Percentiles rank a stretch among this genome's conserved stretches.
Evolutionary conservation across 2,329 filamentous ascomycete genomes (phyloP).

Genomic region (Arthrobotrys entomopaga): DNA sequence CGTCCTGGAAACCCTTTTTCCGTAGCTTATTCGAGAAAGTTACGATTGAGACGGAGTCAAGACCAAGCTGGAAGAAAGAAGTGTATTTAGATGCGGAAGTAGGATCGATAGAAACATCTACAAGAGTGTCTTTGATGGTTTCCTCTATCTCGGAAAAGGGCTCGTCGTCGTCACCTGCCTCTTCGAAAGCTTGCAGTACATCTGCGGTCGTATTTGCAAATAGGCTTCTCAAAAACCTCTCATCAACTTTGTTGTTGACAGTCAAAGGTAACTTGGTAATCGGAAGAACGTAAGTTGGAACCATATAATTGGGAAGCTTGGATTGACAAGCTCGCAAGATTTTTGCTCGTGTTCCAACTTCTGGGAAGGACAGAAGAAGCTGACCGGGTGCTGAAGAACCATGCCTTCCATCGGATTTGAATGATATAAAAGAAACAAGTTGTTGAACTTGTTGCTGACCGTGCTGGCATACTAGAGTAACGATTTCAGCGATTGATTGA

Average conservation of each 20-base stretch:
- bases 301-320: constrained; percentile 84
- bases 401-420: constrained; percentile 54
- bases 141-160: constrained; percentile 60
- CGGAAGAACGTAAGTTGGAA: constrained; percentile 83
- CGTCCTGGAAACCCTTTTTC: constrained; percentile 69
- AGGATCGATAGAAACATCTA: constrained; percentile 66
- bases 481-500: constrained; percentile 72
- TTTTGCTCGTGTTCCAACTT: constrained; percentile 56
- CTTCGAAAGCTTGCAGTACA: constrained; percentile 69
- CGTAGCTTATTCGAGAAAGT: constrained; percentile 74
- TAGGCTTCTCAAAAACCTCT: constrained; percentile 73
- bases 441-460: constrained; percentile 79
- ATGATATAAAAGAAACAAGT: constrained; percentile 78
- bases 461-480: constrained; percentile 79
- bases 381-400: constrained; percentile 18
- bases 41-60: constrained; percentile 88
- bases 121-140: constrained; percentile 68
- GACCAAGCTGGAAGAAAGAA: constrained; percentile 82
- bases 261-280: constrained; percentile 80
- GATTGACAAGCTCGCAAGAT: constrained; percentile 71
- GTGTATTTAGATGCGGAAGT: constrained; percentile 65
- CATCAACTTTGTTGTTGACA: constrained; percentile 88
- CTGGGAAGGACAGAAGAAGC: constrained; percentile 36
- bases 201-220: constrained; percentile 72
- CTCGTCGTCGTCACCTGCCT: constrained; percentile 44